Evolutionary conservation across 306 rosid genomes (phyloP).

Genomic region (Lagenaria siceraria): DNA sequence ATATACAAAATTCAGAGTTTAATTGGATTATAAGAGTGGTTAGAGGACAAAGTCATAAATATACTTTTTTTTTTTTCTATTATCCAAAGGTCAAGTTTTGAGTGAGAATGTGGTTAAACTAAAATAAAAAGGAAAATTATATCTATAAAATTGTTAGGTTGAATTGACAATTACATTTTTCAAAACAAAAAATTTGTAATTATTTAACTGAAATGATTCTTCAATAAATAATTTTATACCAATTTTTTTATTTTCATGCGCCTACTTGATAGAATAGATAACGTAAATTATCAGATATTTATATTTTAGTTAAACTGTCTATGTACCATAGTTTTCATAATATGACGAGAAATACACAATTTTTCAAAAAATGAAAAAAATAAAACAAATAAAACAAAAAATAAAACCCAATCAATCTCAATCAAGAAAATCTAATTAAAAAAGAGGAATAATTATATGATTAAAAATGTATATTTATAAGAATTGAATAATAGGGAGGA

Average conservation of each 20-base stretch:
- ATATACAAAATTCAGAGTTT: too few species aligned
- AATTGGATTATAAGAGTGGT: too few species aligned
- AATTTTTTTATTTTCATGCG: too few species aligned
- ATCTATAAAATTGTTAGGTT: too few species aligned
- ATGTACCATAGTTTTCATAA: too few species aligned
- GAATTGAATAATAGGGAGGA: not conserved
- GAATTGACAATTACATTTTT: not conserved
- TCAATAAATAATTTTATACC: not conserved
- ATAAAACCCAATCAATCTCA: not conserved
- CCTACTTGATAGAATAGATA: too few species aligned
- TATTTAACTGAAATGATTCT: not conserved
- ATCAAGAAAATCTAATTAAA: not conserved
- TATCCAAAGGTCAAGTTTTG: not conserved
- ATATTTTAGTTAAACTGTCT: not conserved
- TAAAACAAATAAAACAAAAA: too few species aligned
- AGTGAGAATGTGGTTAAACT: not conserved
- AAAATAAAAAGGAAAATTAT: too few species aligned
- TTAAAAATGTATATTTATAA: not conserved
- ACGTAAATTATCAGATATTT: too few species aligned
- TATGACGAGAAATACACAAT: too few species aligned
- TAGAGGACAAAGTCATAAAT: not conserved
- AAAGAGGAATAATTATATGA: not conserved
- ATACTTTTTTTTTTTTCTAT: too few species aligned
- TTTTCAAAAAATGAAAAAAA: too few species aligned
- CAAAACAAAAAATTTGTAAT: not conserved